phyloP scores from a whole-genome alignment of 371 early-diverging fungal genomes.

The Mucor plumbeus region DNA sequence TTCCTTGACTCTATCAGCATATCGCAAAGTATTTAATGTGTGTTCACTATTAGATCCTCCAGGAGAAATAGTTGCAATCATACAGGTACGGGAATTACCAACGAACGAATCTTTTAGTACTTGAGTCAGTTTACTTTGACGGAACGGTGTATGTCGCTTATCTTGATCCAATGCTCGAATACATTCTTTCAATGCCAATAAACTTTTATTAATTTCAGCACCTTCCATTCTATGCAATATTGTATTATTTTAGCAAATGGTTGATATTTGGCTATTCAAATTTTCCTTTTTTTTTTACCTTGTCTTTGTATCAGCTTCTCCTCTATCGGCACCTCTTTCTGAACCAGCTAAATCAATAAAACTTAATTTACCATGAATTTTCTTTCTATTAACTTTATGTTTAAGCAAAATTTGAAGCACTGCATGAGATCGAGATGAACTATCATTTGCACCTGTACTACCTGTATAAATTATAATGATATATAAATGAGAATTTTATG shows the following conservation, averaged over 20 bases:
- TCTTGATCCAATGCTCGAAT: conserved; percentile 95
- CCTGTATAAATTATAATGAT: conserved; percentile 42
- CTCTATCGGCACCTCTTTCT: conserved; percentile 98
- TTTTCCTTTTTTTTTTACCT: conserved; percentile 48
- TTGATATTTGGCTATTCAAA: not conserved
- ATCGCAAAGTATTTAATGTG: conserved; percentile 96
- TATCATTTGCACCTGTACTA: conserved; percentile 94
- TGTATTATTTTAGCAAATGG: not conserved
- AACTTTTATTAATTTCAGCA: conserved; percentile 97
- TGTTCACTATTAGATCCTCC: conserved; percentile 92
- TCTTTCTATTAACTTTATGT: conserved; percentile 57
- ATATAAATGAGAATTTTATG: no score
- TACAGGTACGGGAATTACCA: conserved; percentile 94
- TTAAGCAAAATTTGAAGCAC: conserved; percentile 90
- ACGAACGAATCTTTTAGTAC: conserved; percentile 95
- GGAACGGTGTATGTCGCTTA: conserved; percentile 92
- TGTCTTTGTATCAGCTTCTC: conserved; percentile 88
- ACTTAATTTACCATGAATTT: conserved; percentile 85
- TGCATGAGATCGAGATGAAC: conserved; percentile 98
- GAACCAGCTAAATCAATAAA: conserved; percentile 99
- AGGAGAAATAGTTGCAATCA: conserved; percentile 97
- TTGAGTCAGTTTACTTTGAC: conserved; percentile 97
- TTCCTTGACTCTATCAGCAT: conserved; percentile 95
- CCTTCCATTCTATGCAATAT: conserved; percentile 83
- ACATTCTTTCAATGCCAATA: conserved; percentile 96